Conservation (phyloP, 75 land plant species). For the Adiantum capillusveneris region DNA sequence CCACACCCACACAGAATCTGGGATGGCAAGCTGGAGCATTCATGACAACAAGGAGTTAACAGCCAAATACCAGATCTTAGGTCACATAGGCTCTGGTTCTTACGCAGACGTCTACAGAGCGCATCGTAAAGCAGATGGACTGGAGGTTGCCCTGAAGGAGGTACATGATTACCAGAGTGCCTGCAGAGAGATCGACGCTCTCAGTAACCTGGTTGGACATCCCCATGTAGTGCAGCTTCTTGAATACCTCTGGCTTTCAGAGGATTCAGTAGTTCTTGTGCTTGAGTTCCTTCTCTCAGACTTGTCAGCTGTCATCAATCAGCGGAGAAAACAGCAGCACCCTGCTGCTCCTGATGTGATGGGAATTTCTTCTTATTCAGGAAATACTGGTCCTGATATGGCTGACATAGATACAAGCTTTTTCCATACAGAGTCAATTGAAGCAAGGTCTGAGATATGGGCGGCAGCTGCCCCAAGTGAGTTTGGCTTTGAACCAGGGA, state of each 20-base stretch:
- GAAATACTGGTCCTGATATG: too few relatives aligned
- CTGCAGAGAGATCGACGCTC: constrained; percentile 69
- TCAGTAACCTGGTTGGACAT: constrained; percentile 30
- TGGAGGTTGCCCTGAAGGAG: constrained; percentile 79
- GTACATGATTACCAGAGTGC: constrained; percentile 76
- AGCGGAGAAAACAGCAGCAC: constrained; percentile 8
- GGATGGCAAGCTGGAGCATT: constrained; percentile 60
- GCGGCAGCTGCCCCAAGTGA: neutral
- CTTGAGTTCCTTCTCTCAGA: constrained; percentile 66
- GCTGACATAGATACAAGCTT: too few relatives aligned
- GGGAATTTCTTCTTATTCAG: too few relatives aligned
- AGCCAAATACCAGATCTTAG: constrained; percentile 60
- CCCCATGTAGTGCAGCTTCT: constrained; percentile 57
- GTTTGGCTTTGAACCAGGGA: neutral
- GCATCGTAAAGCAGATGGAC: constrained; percentile 50
- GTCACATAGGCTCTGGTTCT: constrained; percentile 69
- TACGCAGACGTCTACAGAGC: constrained; percentile 81
- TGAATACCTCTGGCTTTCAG: constrained; percentile 61
- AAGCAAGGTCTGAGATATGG: constrained; percentile 17
- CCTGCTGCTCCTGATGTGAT: too few relatives aligned
- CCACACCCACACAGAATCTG: too few relatives aligned
- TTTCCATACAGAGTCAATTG: too few relatives aligned
- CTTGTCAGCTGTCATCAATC: constrained; percentile 44
- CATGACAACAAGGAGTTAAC: constrained; percentile 53
- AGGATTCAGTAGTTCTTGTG: constrained; percentile 56